Conservation (phyloP, 306 rosid genomes). For the Astragalus glycyphyllos region DNA sequence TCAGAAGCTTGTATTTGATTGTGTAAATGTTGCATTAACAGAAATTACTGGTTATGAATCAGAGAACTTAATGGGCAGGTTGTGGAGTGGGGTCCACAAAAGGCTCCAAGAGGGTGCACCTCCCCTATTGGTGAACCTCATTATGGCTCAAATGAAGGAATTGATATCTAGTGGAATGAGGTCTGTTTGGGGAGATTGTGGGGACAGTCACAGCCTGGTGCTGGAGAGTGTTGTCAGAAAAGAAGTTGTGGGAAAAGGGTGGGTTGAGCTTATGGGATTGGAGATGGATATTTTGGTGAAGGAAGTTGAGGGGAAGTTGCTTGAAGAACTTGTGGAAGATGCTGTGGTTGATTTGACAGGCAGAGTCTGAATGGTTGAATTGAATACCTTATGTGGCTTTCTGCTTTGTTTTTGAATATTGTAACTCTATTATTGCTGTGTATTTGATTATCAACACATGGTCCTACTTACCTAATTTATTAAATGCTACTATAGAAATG, state of each 20-base stretch:
- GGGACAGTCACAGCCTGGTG: constrained; percentile 77
- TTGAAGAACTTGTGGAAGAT: constrained; percentile 88
- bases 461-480: constrained; percentile 52
- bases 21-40: constrained; percentile 67
- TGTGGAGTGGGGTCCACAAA: constrained; percentile 53
- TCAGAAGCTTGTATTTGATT: constrained; percentile 83
- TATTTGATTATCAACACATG: constrained; percentile 56
- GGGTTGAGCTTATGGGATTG: constrained; percentile 66
- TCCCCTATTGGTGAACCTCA: constrained; percentile 57
- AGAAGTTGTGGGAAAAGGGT: constrained; percentile 84
- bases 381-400: constrained; percentile 46
- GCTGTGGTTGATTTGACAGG: constrained; percentile 78
- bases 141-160: constrained; percentile 77
- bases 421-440: constrained; percentile 65
- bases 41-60: constrained; percentile 68
- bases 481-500: constrained; percentile 40
- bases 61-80: constrained; percentile 43
- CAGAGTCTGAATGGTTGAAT: constrained; percentile 48
- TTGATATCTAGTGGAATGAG: constrained; percentile 59
- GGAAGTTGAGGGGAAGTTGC: constrained; percentile 82
- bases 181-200: constrained; percentile 58
- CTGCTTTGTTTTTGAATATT: constrained; percentile 39
- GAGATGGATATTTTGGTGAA: constrained; percentile 74
- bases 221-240: constrained; percentile 76
- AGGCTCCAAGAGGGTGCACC: constrained; percentile 57